phyloP scores from a whole-genome alignment of 2,329 filamentous ascomycete species.

The Hypoxylon sp. region DNA sequence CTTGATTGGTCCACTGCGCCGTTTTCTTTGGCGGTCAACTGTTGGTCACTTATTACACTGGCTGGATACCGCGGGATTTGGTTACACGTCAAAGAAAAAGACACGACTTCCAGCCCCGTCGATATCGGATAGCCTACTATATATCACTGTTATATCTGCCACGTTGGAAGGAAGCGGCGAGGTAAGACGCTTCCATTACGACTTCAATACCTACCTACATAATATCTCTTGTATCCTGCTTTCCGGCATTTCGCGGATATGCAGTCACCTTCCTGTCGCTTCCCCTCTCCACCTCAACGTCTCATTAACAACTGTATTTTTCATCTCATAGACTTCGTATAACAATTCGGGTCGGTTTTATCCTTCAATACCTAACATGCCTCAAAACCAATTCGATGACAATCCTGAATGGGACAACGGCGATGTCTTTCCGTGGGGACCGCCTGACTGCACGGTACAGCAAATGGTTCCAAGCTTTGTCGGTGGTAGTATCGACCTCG shows the following conservation, averaged over 20 bases:
- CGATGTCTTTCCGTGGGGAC: constrained; percentile 32
- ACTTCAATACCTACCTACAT: constrained; percentile 2
- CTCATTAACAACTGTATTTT: constrained; percentile 2
- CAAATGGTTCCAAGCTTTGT: constrained; percentile 9
- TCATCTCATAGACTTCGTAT: not conserved
- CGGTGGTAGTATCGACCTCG: constrained; percentile 1
- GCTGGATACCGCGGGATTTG: constrained; percentile 24
- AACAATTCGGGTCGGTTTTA: not conserved
- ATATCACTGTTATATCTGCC: constrained; percentile 18
- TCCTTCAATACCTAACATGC: constrained; percentile 14
- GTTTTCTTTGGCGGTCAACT: constrained; percentile 33
- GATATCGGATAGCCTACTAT: constrained; percentile 18
- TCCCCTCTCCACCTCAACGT: constrained; percentile 1
- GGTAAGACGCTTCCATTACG: constrained; percentile 3
- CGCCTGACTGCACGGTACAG: constrained; percentile 6
- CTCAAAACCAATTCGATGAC: constrained; percentile 25
- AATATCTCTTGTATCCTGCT: constrained; percentile 13
- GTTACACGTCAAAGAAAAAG: constrained; percentile 13
- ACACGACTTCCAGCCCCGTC: constrained; percentile 22
- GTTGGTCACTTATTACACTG: constrained; percentile 20
- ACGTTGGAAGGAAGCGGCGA: constrained; percentile 9
- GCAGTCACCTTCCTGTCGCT: constrained; percentile 4
- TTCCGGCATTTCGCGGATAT: constrained; percentile 12
- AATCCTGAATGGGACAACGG: constrained; percentile 29
- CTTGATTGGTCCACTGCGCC: constrained; percentile 19